Evolutionary conservation across 169 alveolate species (phyloP), one percentile per base, ranked within the genome.

Genomic region (Eimeria brunetti): DNA sequence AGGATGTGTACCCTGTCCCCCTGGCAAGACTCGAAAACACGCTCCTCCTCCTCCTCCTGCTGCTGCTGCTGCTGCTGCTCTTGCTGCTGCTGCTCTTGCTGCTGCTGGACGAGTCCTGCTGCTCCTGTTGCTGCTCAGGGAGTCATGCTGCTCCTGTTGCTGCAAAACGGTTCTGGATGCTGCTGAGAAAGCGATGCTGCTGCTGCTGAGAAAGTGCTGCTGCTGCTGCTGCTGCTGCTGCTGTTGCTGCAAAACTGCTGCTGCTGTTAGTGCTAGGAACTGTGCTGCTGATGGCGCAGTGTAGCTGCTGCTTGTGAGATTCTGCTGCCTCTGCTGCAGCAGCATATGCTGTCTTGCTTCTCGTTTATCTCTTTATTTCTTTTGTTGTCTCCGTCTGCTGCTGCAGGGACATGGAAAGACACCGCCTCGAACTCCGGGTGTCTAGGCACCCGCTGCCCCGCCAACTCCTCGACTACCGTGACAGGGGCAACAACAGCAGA

Each of bases 1-100:
- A 30, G 84, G 84, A 73, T 92, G 96, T n/a, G 78, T 30, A 16
- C 93, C 96, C 1, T 92, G 96, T 41, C 86, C 86, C n/a, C 64
- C 96, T 4, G 96, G 95, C 76, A 51, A n/a, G n/a, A n/a, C n/a
- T n/a, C n/a, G n/a, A n/a, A n/a, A n/a, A n/a, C n/a, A n/a, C n/a
- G n/a, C n/a, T n/a, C n/a, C n/a, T n/a, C n/a, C n/a, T n/a, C n/a
- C n/a, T n/a, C n/a, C n/a, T n/a, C n/a, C n/a, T 64, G 76, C 76
- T 64, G 76, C n/a, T 30, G 36, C 36, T 22, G 76, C 36, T 64
- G 76, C 27, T 27, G 76, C 76, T 51, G 58, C 58, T 51, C 18
- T 12, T 51, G 58, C 58, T 51, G 58, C 6, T 6, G 58, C n/a
- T 51, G 58, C 18, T 51, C 18, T 12, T 51, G 58, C 58, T 51